phyloP scores from a whole-genome alignment of 257 asterid species.

The Phtheirospermum japonicum region DNA sequence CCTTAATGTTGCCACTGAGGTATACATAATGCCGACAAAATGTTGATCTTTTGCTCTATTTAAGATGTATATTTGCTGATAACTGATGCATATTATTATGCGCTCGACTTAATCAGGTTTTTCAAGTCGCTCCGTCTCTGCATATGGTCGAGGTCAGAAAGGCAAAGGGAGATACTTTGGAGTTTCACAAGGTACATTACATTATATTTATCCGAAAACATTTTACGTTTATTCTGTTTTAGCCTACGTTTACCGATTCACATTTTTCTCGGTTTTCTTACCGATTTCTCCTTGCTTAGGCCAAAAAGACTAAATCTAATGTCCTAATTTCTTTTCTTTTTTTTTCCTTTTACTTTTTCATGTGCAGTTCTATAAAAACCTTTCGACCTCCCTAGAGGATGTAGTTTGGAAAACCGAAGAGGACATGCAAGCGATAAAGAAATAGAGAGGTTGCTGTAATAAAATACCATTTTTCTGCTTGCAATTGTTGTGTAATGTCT shows the following conservation, averaged over 20 bases:
- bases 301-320: no score
- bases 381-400: constrained; percentile 72
- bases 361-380: constrained; percentile 82
- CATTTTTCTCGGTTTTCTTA: no score
- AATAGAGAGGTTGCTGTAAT: constrained; percentile 29
- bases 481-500: neutral
- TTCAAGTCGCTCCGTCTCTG: constrained; percentile 74
- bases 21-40: constrained; percentile 22
- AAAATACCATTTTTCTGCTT: constrained; percentile 15
- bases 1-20: constrained; percentile 91
- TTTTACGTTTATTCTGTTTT: no score
- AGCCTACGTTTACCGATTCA: no score
- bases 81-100: neutral
- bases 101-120: constrained; percentile 47
- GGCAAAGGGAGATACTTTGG: constrained; percentile 79
- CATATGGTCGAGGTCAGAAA: constrained; percentile 79
- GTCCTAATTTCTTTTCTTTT: no score
- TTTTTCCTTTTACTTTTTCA: no score
- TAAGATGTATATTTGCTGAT: constrained; percentile 1
- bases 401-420: constrained; percentile 92
- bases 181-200: constrained; percentile 84
- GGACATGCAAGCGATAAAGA: constrained; percentile 43
- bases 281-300: no score
- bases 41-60: neutral
- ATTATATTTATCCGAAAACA: no score